Conservation (phyloP, 148 eudicot species). For the Heliosperma pusillum region DNA sequence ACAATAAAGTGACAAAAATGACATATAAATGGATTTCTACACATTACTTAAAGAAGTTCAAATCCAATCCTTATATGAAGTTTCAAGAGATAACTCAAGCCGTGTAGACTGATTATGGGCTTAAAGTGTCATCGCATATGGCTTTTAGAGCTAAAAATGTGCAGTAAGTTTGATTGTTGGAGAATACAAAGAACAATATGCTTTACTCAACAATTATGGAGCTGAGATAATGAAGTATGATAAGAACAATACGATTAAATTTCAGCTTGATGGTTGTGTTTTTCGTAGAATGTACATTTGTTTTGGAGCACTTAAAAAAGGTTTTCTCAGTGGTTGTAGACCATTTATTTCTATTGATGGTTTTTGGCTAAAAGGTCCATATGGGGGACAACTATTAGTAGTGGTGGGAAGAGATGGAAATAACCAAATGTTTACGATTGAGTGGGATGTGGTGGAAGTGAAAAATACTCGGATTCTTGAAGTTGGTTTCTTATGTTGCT, state of each 20-base stretch:
- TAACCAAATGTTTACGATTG: constrained; percentile 11
- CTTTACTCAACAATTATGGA: not conserved
- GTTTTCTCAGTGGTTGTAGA: constrained; percentile 3
- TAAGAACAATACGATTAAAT: not conserved
- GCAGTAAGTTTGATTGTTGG: no score
- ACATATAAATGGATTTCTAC: not conserved
- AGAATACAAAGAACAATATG: no score
- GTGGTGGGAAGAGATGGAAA: constrained; percentile 7
- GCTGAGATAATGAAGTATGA: not conserved
- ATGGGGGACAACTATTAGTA: constrained; percentile 6
- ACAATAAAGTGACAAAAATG: not conserved
- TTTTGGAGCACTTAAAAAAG: no score
- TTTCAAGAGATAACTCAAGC: not conserved
- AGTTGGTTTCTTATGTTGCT: constrained; percentile 5
- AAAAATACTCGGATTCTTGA: constrained; percentile 3
- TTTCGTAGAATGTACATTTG: constrained; percentile 7
- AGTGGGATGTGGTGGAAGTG: constrained; percentile 1
- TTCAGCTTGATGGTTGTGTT: not conserved
- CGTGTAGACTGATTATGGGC: not conserved
- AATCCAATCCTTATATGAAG: not conserved
- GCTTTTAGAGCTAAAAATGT: no score
- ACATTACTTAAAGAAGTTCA: not conserved
- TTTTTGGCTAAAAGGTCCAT: not conserved
- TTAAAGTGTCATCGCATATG: not conserved
- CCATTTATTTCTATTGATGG: no score